Evolutionary conservation across 2,329 filamentous ascomycete genomes (phyloP), one percentile per base, ranked within the genome.

Genomic region (Colletotrichum sp.): DNA sequence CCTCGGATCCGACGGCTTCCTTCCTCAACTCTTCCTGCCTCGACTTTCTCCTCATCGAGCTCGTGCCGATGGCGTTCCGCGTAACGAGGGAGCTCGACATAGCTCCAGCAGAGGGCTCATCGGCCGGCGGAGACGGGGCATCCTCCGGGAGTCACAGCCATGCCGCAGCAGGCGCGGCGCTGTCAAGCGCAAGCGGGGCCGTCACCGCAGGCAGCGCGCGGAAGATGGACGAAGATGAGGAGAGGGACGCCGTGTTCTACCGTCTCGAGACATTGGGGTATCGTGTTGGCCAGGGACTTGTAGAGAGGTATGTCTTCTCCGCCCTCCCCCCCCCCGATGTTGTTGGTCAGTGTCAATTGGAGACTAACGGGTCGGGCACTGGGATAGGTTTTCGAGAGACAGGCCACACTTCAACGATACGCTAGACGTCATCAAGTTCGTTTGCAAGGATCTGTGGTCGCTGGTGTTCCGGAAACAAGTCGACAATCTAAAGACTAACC

Each of bases 401-500:
- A 91, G 95, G 68, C 95, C 96, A 55, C 94, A 96, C 65, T 98
- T 98, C 83, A 95, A 94, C 77, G 96, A 98, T 80, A 96, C 96
- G 6, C 92, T 99, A 57, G 97, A 99, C 83, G 94, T 96, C 66
- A 99, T 99, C 84, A 99, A 99, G 85, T 99, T 99, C 82, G 89
- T 99, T 66, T 99, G 97, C 91, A 99, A 99, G 88, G 97, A 99
- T 84, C 90, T 99, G 60, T 99, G 97, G 97, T 96, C 93, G 39
- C 89, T 99, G 24, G 92, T 98, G 18, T 99, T 98, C 85, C 91
- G 95, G 83, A 99, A 99, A 86, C 98, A 99, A 85, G 95, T 99
- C 82, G 97, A 99, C 86, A 99, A 99, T 84, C 90, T 99, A 63
- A 99, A 99, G 87, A 99, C 97, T 10, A 99, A 99, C 83, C 97